phyloP scores from a whole-genome alignment of 2,329 filamentous ascomycete genomes.

The Aureobasidium sp. region DNA sequence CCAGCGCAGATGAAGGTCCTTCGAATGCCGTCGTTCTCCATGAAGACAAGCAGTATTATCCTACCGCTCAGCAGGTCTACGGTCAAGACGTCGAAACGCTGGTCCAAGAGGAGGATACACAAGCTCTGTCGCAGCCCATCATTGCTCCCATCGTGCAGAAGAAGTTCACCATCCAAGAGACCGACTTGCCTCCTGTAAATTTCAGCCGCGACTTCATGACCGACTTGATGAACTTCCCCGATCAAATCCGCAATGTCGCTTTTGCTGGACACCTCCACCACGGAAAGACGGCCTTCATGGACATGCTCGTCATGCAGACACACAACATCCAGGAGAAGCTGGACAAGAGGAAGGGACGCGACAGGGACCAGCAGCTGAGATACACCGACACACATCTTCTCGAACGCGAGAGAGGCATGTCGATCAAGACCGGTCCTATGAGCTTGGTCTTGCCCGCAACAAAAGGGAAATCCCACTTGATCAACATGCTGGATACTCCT shows the following conservation, averaged over 20 bases:
- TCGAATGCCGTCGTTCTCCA: slow-evolving; percentile 97
- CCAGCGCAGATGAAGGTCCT: slow-evolving; percentile 62
- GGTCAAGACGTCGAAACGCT: slow-evolving; percentile 89
- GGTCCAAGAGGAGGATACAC: slow-evolving; percentile 95
- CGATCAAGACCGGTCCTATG: slow-evolving; percentile 91
- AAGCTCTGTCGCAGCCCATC: slow-evolving; percentile 85
- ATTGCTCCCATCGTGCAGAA: slow-evolving; percentile 89
- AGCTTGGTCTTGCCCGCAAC: slow-evolving; percentile 81
- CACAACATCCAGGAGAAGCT: slow-evolving; percentile 76
- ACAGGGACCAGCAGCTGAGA: slow-evolving; percentile 79
- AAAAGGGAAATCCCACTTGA: slow-evolving; percentile 85
- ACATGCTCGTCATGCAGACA: slow-evolving; percentile 94
- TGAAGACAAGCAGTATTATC: slow-evolving; percentile 99
- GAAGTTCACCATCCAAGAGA: slow-evolving; percentile 91
- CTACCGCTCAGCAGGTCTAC: slow-evolving; percentile 93
- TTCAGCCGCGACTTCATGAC: slow-evolving; percentile 90
- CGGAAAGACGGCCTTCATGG: slow-evolving; percentile 96
- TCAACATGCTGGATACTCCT: slow-evolving; percentile 94
- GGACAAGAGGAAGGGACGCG: slow-evolving; percentile 73
- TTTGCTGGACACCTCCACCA: slow-evolving; percentile 91
- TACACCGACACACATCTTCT: slow-evolving; percentile 91
- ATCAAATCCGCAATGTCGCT: slow-evolving; percentile 88
- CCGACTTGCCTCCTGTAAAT: slow-evolving; percentile 78
- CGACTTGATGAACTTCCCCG: slow-evolving; percentile 91
- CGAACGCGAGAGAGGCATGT: slow-evolving; percentile 82